Evolutionary conservation across 208 protist genomes (phyloP).

Genomic region (Angomonas deanei): DNA sequence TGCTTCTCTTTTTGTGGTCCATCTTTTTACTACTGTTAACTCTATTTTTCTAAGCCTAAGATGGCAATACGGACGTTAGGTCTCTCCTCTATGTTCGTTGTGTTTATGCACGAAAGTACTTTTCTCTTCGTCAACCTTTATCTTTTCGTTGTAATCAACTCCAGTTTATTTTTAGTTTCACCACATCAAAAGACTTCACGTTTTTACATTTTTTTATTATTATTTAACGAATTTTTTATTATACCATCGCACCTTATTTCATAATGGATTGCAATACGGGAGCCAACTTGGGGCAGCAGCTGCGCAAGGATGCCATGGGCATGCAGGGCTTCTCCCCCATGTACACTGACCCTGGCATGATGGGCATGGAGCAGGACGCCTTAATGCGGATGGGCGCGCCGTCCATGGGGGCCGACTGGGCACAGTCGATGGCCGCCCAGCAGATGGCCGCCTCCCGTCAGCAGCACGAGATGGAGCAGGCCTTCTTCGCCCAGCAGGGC

Average conservation of each 20-base stretch:
- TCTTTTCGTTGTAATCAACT: not conserved
- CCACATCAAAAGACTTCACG: not conserved
- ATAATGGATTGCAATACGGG: slow-evolving; percentile 70
- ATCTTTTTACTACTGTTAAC: slow-evolving; percentile 1
- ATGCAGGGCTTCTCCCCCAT: slow-evolving; percentile 36
- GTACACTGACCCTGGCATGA: slow-evolving; percentile 20
- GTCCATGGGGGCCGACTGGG: slow-evolving; percentile 47
- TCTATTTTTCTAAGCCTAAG: too few relatives aligned
- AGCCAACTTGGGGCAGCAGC: slow-evolving; percentile 57
- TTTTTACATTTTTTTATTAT: not conserved
- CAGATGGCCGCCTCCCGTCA: slow-evolving; percentile 35
- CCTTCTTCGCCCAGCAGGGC: slow-evolving; percentile 36
- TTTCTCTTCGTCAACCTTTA: not conserved
- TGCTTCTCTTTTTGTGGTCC: too few relatives aligned
- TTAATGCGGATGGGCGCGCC: slow-evolving; percentile 32
- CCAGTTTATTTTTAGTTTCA: not conserved
- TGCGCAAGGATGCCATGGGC: slow-evolving; percentile 61
- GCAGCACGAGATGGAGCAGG: slow-evolving; percentile 64
- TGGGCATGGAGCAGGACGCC: slow-evolving; percentile 46
- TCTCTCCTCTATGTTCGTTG: too few relatives aligned
- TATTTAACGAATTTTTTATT: not conserved
- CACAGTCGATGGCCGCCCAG: slow-evolving; percentile 24
- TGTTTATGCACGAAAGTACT: too few relatives aligned
- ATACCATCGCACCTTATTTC: not conserved
- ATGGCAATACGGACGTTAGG: too few relatives aligned